phyloP scores from a whole-genome alignment of 192 early-diverging fungal genomes.

The Podila horticola region DNA sequence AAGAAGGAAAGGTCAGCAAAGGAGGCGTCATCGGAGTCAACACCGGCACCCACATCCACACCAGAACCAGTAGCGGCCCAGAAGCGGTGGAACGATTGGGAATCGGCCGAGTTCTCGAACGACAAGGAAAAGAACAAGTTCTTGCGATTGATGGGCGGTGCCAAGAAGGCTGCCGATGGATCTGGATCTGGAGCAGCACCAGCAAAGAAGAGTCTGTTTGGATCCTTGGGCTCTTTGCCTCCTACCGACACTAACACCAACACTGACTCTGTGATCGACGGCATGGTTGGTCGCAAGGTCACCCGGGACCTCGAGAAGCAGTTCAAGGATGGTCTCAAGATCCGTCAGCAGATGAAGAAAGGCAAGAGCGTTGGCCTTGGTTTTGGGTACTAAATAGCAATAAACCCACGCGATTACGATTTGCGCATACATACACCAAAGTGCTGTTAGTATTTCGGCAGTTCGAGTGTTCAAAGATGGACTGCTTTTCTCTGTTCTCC shows the following conservation, averaged over 20 bases:
- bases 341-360: constrained; percentile 61
- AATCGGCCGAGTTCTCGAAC: constrained; percentile 64
- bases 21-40: constrained; percentile 5
- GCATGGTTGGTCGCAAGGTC: constrained; percentile 58
- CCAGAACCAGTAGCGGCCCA: constrained; percentile 1
- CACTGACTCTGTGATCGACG: constrained; percentile 60
- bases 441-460: no score
- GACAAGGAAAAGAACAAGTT: constrained; percentile 70
- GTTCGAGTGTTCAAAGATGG: no score
- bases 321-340: constrained; percentile 65
- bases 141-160: constrained; percentile 68
- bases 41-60: constrained; percentile 12
- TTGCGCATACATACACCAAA: no score
- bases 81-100: constrained; percentile 73
- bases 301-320: constrained; percentile 67
- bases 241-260: constrained; percentile 12
- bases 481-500: no score
- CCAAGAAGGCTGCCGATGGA: constrained; percentile 51
- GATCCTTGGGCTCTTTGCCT: constrained; percentile 39
- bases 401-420: no score
- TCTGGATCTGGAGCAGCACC: constrained; percentile 14
- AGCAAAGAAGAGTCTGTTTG: constrained; percentile 51
- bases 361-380: constrained; percentile 62
- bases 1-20: constrained; percentile 16
- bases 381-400: constrained; percentile 41